phyloP scores from a whole-genome alignment of 805 yeast genomes.

The Hanseniaspora pseudoguilliermondii region DNA sequence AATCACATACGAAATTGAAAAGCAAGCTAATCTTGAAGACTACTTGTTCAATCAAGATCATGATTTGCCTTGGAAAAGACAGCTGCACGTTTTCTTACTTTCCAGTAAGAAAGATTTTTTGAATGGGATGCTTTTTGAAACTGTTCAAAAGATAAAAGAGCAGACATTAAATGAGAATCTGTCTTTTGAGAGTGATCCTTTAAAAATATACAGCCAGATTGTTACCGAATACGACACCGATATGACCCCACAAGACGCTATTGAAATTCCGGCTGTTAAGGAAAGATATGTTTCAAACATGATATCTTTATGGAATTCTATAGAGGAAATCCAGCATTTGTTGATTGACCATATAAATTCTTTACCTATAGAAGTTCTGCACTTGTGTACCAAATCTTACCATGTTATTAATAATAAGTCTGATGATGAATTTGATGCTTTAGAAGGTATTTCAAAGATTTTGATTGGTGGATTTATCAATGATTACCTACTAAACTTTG shows the following conservation, averaged over 20 bases:
- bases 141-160: conserved; percentile 29
- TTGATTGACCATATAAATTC: conserved; percentile 33
- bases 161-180: conserved; percentile 25
- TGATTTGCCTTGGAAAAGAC: conserved; percentile 33
- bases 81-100: conserved; percentile 29
- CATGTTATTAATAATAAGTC: conserved; percentile 32
- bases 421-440: conserved; percentile 56
- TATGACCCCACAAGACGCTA: conserved; percentile 52
- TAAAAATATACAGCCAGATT: conserved; percentile 37
- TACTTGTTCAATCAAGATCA: conserved; percentile 22
- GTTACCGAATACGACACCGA: conserved; percentile 28
- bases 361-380: conserved; percentile 47
- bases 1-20: conserved; percentile 32
- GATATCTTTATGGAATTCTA: conserved; percentile 57
- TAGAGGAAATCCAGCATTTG: conserved; percentile 46
- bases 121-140: conserved; percentile 26
- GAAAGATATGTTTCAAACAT: conserved; percentile 57
- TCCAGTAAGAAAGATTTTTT: conserved; percentile 27
- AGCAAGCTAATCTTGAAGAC: conserved; percentile 17
- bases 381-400: conserved; percentile 39
- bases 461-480: conserved; percentile 20
- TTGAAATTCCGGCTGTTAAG: conserved; percentile 66
- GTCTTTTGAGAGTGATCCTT: conserved; percentile 73
- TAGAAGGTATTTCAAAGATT: conserved; percentile 38
- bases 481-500: conserved; percentile 20